These are phyloP conservation scores for Rhizoclosmatium globosum DNA, from an alignment of 192 early-diverging fungal species.

Conservation along the genomic window DNA sequence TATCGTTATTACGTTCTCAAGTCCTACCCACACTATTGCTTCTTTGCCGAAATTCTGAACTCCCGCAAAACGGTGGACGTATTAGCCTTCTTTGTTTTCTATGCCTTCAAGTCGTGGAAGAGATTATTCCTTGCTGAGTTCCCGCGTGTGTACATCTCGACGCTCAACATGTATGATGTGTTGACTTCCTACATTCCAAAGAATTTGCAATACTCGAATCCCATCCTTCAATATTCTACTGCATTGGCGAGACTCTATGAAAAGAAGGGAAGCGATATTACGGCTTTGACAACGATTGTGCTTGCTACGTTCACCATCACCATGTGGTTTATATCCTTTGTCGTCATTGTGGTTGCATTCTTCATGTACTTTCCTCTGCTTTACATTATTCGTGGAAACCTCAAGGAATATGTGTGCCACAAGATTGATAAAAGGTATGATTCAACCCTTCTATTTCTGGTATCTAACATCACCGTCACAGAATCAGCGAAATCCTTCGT, in stretches of 20 bases:
- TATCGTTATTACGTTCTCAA: constrained; percentile 78
- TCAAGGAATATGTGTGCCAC: constrained; percentile 90
- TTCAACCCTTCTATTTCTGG: neutral
- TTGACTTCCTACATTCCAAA: constrained; percentile 32
- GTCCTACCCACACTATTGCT: constrained; percentile 83
- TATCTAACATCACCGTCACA: neutral
- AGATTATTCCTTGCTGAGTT: constrained; percentile 73
- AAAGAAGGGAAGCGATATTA: neutral
- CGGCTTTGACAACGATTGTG: constrained; percentile 20
- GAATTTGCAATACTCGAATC: constrained; percentile 7
- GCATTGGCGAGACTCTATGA: constrained; percentile 10
- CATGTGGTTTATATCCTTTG: constrained; percentile 65
- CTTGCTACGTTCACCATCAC: constrained; percentile 68
- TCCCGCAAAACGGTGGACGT: constrained; percentile 70
- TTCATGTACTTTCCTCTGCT: constrained; percentile 82
- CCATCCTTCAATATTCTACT: constrained; percentile 9
- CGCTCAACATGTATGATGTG: constrained; percentile 44
- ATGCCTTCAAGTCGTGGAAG: constrained; percentile 88
- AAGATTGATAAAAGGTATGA: constrained; percentile 88
- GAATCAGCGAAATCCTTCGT: constrained; percentile 69
- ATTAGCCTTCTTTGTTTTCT: constrained; percentile 85
- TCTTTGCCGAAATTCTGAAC: constrained; percentile 78
- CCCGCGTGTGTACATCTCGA: constrained; percentile 66
- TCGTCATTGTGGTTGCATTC: constrained; percentile 57
- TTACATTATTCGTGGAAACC: constrained; percentile 80